Evolutionary conservation across 305 asterid species (phyloP).

Genomic region (Rubia tinctorum): DNA sequence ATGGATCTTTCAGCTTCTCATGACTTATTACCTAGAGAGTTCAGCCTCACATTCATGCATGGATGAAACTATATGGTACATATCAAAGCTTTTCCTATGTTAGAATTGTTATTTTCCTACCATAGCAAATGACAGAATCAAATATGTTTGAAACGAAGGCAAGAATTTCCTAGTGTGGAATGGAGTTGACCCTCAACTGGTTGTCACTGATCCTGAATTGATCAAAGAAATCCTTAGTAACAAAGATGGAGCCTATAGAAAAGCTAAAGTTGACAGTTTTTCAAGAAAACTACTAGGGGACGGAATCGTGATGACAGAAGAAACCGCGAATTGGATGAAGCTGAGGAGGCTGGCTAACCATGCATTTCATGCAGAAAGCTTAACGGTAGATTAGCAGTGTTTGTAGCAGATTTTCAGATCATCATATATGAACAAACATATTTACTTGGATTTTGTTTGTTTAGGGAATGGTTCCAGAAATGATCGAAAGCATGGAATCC

Average conservation of each 20-base stretch:
- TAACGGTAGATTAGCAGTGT: conserved; percentile 34
- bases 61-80: conserved; percentile 52
- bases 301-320: conserved; percentile 34
- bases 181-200: conserved; percentile 43
- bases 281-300: conserved; percentile 43
- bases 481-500: conserved; percentile 35
- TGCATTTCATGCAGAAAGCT: conserved; percentile 55
- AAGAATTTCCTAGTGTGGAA: conserved; percentile 45
- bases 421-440: background rate
- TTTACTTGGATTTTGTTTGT: background rate
- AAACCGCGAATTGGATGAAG: conserved; percentile 54
- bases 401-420: background rate
- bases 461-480: conserved; percentile 51
- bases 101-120: background rate
- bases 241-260: conserved; percentile 34
- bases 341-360: conserved; percentile 52
- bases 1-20: conserved; percentile 42
- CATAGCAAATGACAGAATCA: background rate
- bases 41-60: conserved; percentile 47
- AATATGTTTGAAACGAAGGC: conserved; percentile 29
- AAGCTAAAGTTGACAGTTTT: conserved; percentile 16
- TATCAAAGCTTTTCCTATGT: background rate
- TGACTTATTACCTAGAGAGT: conserved; percentile 44
- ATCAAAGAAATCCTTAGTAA: conserved; percentile 51
- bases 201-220: conserved; percentile 50